Conservation (phyloP, 176 grass and related monocot species). For the Raddia distichophylla region DNA sequence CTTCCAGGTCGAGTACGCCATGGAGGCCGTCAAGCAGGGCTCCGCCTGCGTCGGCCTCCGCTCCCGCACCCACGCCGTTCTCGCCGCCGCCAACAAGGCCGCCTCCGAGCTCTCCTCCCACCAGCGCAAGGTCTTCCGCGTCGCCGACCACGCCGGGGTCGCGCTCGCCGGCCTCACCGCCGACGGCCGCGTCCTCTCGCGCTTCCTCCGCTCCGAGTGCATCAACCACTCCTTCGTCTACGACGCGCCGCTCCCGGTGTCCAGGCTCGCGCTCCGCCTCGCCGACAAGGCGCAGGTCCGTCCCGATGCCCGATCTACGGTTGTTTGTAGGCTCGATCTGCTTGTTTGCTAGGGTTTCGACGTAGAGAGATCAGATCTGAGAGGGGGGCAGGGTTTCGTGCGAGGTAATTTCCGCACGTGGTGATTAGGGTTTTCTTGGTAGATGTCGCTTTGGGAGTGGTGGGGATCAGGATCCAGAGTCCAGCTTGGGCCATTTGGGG, state of each 20-base stretch:
- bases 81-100: slow-evolving; percentile 84
- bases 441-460: neutral
- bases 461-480: neutral
- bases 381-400: neutral
- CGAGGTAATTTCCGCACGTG: neutral
- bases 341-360: neutral
- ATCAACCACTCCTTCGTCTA: slow-evolving; percentile 97
- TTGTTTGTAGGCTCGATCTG: neutral
- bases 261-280: slow-evolving; percentile 73
- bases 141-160: slow-evolving; percentile 84
- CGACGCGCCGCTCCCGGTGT: slow-evolving; percentile 77
- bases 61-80: slow-evolving; percentile 64
- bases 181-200: slow-evolving; percentile 81
- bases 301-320: neutral
- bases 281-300: slow-evolving; percentile 94
- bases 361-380: slow-evolving; percentile 21
- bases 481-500: neutral
- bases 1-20: slow-evolving; percentile 99
- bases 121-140: slow-evolving; percentile 89
- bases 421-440: neutral
- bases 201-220: slow-evolving; percentile 85
- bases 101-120: slow-evolving; percentile 88
- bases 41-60: slow-evolving; percentile 87
- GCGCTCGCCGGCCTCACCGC: slow-evolving; percentile 89
- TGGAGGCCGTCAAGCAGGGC: slow-evolving; percentile 99